These are phyloP conservation scores for Xylariales sp. DNA, from an alignment of 2,329 filamentous ascomycete genomes.

Conservation along the genomic window DNA sequence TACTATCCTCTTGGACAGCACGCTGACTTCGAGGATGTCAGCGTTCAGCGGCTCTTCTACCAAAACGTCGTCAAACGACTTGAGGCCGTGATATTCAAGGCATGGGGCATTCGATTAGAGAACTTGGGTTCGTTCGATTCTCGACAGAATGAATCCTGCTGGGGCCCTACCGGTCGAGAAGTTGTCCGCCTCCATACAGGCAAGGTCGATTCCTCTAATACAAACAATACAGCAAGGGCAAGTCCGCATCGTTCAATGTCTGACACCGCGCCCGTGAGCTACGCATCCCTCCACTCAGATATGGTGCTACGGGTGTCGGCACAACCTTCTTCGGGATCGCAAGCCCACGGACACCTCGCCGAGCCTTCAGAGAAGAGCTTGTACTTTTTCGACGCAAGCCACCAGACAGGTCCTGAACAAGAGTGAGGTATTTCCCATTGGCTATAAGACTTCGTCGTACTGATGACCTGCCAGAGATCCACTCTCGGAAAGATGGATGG, in stretches of 20 bases:
- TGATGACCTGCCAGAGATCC: not conserved
- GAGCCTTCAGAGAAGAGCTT: not conserved
- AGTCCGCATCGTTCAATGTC: slow-evolving; percentile 1
- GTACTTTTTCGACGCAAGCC: slow-evolving; percentile 23
- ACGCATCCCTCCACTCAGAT: not conserved
- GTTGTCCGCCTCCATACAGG: slow-evolving; percentile 15
- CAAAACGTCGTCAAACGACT: slow-evolving; percentile 26
- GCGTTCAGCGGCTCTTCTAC: slow-evolving; percentile 23
- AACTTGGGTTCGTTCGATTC: slow-evolving; percentile 4
- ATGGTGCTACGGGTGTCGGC: not conserved
- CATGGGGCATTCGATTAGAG: slow-evolving; percentile 11
- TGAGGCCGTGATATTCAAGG: slow-evolving; percentile 20
- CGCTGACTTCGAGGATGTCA: slow-evolving; percentile 2
- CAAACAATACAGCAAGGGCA: too few species aligned
- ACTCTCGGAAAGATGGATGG: slow-evolving; percentile 10
- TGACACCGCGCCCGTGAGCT: not conserved
- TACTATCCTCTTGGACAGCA: slow-evolving; percentile 1
- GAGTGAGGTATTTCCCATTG: slow-evolving; percentile 9
- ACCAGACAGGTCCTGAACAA: slow-evolving; percentile 6
- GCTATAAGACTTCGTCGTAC: not conserved
- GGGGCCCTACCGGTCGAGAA: slow-evolving; percentile 15
- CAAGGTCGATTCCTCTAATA: not conserved
- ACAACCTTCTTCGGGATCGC: not conserved
- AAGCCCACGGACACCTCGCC: not conserved
- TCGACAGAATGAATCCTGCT: slow-evolving; percentile 19